Evolutionary conservation across 495 filamentous ascomycete genomes (phyloP).

Genomic region (Pseudevernia furfuracea): DNA sequence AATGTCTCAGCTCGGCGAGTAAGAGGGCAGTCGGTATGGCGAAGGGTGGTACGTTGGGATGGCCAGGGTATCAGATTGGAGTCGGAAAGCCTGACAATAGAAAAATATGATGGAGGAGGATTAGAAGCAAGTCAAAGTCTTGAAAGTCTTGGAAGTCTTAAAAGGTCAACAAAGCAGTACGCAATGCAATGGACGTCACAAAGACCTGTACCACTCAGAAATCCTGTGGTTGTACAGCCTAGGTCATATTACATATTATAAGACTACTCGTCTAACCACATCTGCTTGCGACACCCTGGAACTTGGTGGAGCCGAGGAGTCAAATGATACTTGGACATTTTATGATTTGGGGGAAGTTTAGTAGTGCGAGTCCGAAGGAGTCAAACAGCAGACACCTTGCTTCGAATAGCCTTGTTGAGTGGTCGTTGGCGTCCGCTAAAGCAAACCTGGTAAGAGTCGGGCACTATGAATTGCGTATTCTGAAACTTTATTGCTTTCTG

Average conservation of each 20-base stretch:
- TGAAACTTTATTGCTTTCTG: slow-evolving; percentile 5
- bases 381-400: slow-evolving; percentile 12
- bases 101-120: not conserved
- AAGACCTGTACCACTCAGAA: not conserved
- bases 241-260: slow-evolving; percentile 16
- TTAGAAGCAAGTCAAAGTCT: not conserved
- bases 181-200: slow-evolving; percentile 5
- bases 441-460: slow-evolving; percentile 21
- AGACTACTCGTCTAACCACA: not conserved
- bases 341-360: slow-evolving; percentile 7
- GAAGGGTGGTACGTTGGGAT: not conserved
- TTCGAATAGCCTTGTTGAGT: slow-evolving; percentile 17
- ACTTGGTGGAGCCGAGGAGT: slow-evolving; percentile 5
- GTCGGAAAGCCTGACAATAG: not conserved
- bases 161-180: not conserved
- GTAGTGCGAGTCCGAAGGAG: slow-evolving; percentile 11
- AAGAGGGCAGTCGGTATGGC: not conserved
- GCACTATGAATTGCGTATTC: slow-evolving; percentile 14
- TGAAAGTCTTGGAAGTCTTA: not conserved
- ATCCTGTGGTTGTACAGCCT: slow-evolving; percentile 5
- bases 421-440: slow-evolving; percentile 19
- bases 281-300: not conserved
- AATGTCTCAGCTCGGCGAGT: not conserved
- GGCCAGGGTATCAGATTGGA: not conserved
- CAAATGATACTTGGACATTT: slow-evolving; percentile 1